phyloP scores from a whole-genome alignment of 805 yeast genomes.

The Phaffomyces opuntiae region DNA sequence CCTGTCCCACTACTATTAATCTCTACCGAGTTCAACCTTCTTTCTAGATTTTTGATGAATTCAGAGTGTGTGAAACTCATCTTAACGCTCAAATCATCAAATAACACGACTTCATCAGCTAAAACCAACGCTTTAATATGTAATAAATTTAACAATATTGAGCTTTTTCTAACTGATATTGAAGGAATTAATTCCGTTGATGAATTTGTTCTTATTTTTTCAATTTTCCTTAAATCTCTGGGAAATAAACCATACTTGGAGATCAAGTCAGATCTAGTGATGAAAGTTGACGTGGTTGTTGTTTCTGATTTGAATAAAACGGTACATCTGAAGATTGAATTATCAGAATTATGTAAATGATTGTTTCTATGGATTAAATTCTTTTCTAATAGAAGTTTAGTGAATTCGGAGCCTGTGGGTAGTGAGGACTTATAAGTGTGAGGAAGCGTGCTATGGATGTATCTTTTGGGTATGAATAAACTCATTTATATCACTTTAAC shows the following conservation, averaged over 20 bases:
- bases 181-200: constrained; percentile 76
- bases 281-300: constrained; percentile 60
- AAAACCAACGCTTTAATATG: constrained; percentile 77
- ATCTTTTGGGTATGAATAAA: not conserved
- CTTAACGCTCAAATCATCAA: constrained; percentile 61
- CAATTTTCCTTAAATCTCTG: constrained; percentile 85
- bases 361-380: constrained; percentile 29
- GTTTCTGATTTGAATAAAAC: constrained; percentile 39
- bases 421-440: not conserved
- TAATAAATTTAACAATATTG: constrained; percentile 65
- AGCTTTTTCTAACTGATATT: constrained; percentile 64
- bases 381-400: constrained; percentile 30
- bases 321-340: constrained; percentile 62
- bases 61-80: constrained; percentile 63
- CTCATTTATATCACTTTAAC: not conserved
- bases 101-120: constrained; percentile 62
- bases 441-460: not conserved
- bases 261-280: constrained; percentile 67
- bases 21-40: constrained; percentile 37
- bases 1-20: not conserved
- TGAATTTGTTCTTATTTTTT: constrained; percentile 35
- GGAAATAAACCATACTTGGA: constrained; percentile 76
- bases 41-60: constrained; percentile 74
- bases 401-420: constrained; percentile 10
- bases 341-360: constrained; percentile 26